Percentiles rank a stretch among this genome's conserved stretches.
phyloP scores from a whole-genome alignment of 257 asterid species.

The Mitragyna speciosa region DNA sequence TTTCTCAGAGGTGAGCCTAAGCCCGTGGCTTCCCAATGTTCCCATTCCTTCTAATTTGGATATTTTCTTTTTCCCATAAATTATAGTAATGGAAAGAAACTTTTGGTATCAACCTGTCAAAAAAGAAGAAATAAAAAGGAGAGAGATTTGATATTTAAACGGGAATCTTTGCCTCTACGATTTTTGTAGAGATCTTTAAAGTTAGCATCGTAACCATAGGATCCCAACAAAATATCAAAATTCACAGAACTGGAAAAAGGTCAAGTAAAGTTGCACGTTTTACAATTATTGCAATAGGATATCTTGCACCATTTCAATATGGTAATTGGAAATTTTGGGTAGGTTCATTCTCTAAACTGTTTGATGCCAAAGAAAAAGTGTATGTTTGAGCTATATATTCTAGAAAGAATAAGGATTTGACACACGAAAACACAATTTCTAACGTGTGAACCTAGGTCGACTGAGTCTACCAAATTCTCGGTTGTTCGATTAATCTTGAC shows the following conservation, averaged over 20 bases:
- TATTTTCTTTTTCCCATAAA: background rate
- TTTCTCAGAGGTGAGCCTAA: constrained; percentile 58
- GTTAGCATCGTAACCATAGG: background rate
- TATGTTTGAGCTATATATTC: no score
- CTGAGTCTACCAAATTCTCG: background rate
- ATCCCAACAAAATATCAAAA: background rate
- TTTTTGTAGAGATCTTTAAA: background rate
- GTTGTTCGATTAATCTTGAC: constrained; percentile 1
- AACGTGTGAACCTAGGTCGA: background rate
- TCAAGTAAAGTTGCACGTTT: background rate
- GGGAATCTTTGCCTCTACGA: background rate
- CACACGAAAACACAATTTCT: background rate
- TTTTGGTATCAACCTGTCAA: background rate
- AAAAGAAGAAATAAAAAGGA: no score
- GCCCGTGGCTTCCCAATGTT: background rate
- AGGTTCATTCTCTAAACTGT: no score
- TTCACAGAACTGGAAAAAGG: background rate
- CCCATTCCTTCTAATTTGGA: background rate
- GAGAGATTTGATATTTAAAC: background rate
- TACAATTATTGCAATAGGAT: constrained; percentile 1
- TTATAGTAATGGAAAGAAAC: background rate
- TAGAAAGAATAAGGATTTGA: no score
- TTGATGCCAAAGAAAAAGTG: no score
- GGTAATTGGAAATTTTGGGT: no score
- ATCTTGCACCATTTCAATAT: background rate